phyloP scores from a whole-genome alignment of 805 yeast species.

The Cyberlindnera euphorbiiphila region DNA sequence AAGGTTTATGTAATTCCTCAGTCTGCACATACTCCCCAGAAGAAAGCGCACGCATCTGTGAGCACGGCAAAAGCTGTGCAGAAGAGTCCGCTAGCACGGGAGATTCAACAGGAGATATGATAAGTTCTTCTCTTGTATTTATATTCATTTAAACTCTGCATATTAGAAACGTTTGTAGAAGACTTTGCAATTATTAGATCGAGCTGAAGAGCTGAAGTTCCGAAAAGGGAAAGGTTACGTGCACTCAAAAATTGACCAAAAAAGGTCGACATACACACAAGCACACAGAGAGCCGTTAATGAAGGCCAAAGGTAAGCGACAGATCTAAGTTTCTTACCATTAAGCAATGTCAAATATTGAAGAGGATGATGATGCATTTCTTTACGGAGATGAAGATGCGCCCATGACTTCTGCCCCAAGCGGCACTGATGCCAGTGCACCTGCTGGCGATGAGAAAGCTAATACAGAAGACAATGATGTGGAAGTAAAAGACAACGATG shows the following conservation, averaged over 20 bases:
- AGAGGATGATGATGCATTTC: conserved; percentile 67
- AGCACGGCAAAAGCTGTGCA: conserved; percentile 16
- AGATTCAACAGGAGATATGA: conserved; percentile 21
- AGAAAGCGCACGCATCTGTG: neutral
- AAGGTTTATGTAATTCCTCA: conserved; percentile 5
- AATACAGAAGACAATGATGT: conserved; percentile 1
- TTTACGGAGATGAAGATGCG: conserved; percentile 26
- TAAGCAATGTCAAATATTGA: conserved; percentile 26
- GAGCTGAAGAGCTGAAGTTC: neutral
- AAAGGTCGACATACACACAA: neutral
- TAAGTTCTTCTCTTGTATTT: neutral
- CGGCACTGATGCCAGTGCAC: neutral
- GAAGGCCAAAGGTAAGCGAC: neutral
- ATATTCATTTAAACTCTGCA: conserved; percentile 1
- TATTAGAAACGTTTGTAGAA: no score
- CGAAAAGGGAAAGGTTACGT: conserved; percentile 2
- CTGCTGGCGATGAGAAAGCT: conserved; percentile 1
- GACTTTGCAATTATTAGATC: no score
- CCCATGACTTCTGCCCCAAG: neutral
- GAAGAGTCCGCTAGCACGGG: conserved; percentile 16
- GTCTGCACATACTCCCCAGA: conserved; percentile 1
- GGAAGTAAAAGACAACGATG: conserved; percentile 15
- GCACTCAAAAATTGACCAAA: neutral
- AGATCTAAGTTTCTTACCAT: neutral
- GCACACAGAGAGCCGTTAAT: neutral